phyloP scores from a whole-genome alignment of 257 asterid species.

The Lycium ferocissimum region DNA sequence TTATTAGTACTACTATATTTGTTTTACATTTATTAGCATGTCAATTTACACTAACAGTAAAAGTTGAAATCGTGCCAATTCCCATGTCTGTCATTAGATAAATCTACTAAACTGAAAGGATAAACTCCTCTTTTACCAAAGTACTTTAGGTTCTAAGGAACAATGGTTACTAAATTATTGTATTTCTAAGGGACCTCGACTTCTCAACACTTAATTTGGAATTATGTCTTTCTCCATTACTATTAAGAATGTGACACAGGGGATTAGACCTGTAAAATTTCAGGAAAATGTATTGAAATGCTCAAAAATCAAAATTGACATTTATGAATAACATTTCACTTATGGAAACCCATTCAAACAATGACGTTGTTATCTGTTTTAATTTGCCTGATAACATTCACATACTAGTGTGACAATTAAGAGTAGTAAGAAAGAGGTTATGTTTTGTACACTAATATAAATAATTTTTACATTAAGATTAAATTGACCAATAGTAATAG shows the following conservation, averaged over 20 bases:
- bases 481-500: too few species aligned
- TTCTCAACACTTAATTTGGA: background rate
- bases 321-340: background rate
- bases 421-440: background rate
- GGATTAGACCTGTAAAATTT: background rate
- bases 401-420: too few species aligned
- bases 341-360: too few species aligned
- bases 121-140: background rate
- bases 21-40: too few species aligned
- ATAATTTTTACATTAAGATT: too few species aligned
- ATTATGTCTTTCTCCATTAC: background rate
- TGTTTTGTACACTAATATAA: too few species aligned
- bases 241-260: background rate
- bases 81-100: background rate
- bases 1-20: too few species aligned
- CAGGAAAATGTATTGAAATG: background rate
- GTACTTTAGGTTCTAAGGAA: background rate
- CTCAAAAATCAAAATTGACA: background rate
- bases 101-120: background rate
- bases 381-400: too few species aligned
- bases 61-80: background rate
- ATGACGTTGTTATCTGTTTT: too few species aligned
- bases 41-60: too few species aligned
- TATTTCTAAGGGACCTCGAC: slow-evolving; percentile 14
- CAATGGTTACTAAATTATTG: background rate